Evolutionary conservation across 2,329 filamentous ascomycete species (phyloP).

Genomic region (Myriosclerotinia duriaeana): DNA sequence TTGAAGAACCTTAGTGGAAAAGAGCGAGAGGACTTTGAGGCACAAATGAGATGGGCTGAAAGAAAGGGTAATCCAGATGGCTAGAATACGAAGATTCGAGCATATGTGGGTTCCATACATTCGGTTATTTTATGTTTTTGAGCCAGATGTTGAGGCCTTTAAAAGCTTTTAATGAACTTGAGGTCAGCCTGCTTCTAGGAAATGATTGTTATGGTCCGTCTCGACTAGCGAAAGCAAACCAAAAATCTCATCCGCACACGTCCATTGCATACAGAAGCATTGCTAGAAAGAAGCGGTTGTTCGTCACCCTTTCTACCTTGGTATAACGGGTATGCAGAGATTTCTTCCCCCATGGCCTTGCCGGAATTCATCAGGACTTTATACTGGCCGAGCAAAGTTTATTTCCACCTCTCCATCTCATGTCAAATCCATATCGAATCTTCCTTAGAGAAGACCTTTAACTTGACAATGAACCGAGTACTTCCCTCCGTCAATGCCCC

Average conservation of each 20-base stretch:
- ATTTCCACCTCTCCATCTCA: neutral
- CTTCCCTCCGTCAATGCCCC: neutral
- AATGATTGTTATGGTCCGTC: neutral
- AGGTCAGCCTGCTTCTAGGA: neutral
- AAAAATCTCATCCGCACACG: neutral
- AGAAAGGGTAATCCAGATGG: no score
- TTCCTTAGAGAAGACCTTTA: neutral
- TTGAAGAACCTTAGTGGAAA: no score
- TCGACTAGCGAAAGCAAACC: neutral
- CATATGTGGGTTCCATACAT: no score
- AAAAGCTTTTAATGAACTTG: no score
- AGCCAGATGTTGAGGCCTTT: no score
- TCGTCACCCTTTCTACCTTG: neutral
- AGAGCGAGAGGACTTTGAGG: no score
- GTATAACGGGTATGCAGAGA: no score
- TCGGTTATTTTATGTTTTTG: no score
- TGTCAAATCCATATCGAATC: neutral
- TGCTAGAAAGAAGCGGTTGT: neutral
- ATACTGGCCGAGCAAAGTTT: neutral
- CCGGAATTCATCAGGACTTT: neutral
- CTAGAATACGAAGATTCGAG: no score
- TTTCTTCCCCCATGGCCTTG: neutral
- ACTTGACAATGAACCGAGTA: neutral
- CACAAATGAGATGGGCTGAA: no score
- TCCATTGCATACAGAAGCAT: neutral